Evolutionary conservation across 305 asterid species (phyloP).

Genomic region (Solanum hybrid): DNA sequence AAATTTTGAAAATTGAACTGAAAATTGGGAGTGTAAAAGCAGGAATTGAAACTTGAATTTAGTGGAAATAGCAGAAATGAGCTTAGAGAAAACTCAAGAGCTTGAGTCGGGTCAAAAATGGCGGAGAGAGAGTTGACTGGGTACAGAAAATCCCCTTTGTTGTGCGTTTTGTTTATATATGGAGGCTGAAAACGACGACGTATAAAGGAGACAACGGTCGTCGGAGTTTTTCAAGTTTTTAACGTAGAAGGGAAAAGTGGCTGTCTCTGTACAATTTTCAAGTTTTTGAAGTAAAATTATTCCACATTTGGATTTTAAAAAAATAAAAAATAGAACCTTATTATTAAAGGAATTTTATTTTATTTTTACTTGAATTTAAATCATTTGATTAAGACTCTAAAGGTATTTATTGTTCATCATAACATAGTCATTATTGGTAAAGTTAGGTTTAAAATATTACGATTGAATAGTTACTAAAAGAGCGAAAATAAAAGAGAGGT

Average conservation of each 20-base stretch:
- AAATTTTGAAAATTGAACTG: not conserved
- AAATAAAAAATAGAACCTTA: not conserved
- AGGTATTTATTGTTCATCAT: not conserved
- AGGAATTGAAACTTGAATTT: not conserved
- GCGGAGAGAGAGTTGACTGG: constrained; percentile 33
- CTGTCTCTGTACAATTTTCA: not conserved
- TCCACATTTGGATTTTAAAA: not conserved
- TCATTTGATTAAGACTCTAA: not conserved
- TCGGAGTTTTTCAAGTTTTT: constrained; percentile 1
- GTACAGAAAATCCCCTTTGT: constrained; percentile 9
- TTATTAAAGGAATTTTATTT: not conserved
- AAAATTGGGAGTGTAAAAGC: not conserved
- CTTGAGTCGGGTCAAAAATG: constrained; percentile 19
- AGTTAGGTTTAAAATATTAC: not conserved
- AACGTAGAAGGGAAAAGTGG: not conserved
- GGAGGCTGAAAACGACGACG: not conserved
- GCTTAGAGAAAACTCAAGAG: not conserved
- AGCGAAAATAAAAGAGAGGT: not conserved
- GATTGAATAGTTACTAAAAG: not conserved
- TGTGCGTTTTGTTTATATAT: not conserved
- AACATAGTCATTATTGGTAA: not conserved
- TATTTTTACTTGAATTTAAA: not conserved
- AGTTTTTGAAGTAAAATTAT: not conserved
- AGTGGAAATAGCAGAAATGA: not conserved
- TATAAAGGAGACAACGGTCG: not conserved